phyloP scores from a whole-genome alignment of 169 alveolate genomes.

The Cryptosporidium canis region DNA sequence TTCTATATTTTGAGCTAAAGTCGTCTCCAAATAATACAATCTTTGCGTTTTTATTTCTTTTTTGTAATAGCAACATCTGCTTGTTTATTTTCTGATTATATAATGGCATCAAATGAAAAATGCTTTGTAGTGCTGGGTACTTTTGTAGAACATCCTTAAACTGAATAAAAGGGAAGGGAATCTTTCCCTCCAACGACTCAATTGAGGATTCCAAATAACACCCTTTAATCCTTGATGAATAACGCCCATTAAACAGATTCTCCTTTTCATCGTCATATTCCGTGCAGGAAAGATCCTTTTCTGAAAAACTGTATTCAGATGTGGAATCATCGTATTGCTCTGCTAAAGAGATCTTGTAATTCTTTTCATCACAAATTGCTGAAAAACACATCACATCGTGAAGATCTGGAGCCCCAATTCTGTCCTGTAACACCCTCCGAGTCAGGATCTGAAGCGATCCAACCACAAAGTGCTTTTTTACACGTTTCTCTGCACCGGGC shows the following conservation, averaged over 20 bases:
- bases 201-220: constrained; percentile 56
- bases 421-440: constrained; percentile 40
- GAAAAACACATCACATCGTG: constrained; percentile 34
- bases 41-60: constrained; percentile 33
- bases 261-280: background rate
- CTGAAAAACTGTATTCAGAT: constrained; percentile 26
- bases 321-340: constrained; percentile 64
- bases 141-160: constrained; percentile 49
- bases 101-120: constrained; percentile 41
- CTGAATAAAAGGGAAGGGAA: constrained; percentile 50
- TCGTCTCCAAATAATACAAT: constrained; percentile 55
- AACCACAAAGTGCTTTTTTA: constrained; percentile 18
- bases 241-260: constrained; percentile 39
- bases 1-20: constrained; percentile 52
- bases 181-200: constrained; percentile 24
- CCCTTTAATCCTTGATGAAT: constrained; percentile 34
- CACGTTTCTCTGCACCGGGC: background rate
- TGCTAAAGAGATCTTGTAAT: background rate
- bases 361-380: background rate
- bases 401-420: constrained; percentile 50
- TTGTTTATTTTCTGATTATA: constrained; percentile 37
- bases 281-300: constrained; percentile 14
- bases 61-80: background rate
- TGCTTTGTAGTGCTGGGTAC: background rate
- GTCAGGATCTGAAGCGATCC: constrained; percentile 57